Percentiles rank a stretch among this genome's conserved stretches.
Conservation (phyloP, 116 monocot species). For the Posidonia oceanica region DNA sequence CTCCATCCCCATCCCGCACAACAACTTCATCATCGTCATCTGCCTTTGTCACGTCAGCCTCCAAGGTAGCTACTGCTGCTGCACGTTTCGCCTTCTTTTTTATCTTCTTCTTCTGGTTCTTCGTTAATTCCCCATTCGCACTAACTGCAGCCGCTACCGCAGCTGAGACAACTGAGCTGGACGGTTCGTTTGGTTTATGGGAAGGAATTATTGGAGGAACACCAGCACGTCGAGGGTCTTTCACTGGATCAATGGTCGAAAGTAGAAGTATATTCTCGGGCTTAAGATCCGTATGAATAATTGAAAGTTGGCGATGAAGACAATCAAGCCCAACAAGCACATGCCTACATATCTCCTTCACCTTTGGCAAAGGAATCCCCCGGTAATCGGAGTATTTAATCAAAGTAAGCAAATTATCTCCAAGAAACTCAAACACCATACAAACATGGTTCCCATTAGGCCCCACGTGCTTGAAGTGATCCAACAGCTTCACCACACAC, state of each 20-base stretch:
- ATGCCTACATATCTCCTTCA: conserved; percentile 80
- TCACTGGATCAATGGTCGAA: conserved; percentile 64
- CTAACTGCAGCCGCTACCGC: neutral
- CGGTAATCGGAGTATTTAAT: conserved; percentile 90
- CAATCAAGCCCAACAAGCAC: conserved; percentile 80
- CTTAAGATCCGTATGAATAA: conserved; percentile 95
- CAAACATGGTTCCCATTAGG: conserved; percentile 94
- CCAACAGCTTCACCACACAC: conserved; percentile 95
- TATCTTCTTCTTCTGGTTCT: conserved; percentile 93
- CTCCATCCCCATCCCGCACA: conserved; percentile 12
- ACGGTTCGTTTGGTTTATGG: conserved; percentile 25
- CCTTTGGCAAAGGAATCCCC: conserved; percentile 57
- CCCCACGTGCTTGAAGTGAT: conserved; percentile 94
- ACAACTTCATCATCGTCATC: conserved; percentile 12
- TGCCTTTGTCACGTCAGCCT: conserved; percentile 7
- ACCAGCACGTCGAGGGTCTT: conserved; percentile 38
- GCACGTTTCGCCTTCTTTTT: conserved; percentile 65
- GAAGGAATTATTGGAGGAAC: conserved; percentile 31
- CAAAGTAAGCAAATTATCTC: conserved; percentile 80
- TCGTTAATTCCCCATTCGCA: conserved; percentile 66
- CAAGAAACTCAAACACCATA: conserved; percentile 95
- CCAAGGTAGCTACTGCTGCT: conserved; percentile 25
- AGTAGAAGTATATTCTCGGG: conserved; percentile 85
- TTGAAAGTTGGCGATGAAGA: conserved; percentile 68
- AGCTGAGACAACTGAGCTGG: conserved; percentile 4